Evolutionary conservation across 441 rosid genomes (phyloP).

Genomic region (Pelargonium cotyledonis): DNA sequence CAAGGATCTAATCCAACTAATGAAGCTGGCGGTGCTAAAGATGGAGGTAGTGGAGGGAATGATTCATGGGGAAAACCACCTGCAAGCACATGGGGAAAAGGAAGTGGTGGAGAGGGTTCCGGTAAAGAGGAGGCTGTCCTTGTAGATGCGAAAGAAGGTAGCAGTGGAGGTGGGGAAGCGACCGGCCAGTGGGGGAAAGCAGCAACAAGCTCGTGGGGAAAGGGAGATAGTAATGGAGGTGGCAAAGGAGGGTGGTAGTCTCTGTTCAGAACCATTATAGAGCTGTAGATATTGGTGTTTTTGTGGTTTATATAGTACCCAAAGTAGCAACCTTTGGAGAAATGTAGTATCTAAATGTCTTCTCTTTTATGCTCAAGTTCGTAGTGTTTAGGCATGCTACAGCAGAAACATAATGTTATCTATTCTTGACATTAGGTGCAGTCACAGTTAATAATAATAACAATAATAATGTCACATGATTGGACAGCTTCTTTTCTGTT

Average conservation of each 20-base stretch:
- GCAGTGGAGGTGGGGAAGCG: conserved; percentile 12
- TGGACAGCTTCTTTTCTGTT: too few species aligned
- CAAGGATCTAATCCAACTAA: conserved; percentile 14
- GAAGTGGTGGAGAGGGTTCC: neutral
- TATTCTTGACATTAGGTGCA: too few species aligned
- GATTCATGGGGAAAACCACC: conserved; percentile 2
- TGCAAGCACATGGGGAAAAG: neutral
- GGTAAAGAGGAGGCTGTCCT: too few species aligned
- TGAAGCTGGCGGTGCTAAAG: conserved; percentile 13
- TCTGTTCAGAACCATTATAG: neutral
- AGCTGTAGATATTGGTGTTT: neutral
- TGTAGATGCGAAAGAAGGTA: conserved; percentile 20
- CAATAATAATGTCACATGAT: too few species aligned
- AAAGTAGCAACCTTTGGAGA: too few species aligned
- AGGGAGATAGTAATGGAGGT: conserved; percentile 18
- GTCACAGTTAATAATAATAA: too few species aligned
- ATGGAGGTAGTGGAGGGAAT: conserved; percentile 22
- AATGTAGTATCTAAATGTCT: too few species aligned
- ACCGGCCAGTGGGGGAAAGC: conserved; percentile 28
- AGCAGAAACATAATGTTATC: too few species aligned
- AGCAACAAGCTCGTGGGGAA: conserved; percentile 33
- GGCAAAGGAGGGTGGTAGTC: conserved; percentile 34
- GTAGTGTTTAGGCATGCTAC: too few species aligned
- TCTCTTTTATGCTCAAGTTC: too few species aligned
- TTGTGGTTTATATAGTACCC: too few species aligned